Percentiles rank a stretch among this genome's conserved stretches.
phyloP scores from a whole-genome alignment of 1,284 basidiomycete genomes.

The Ustilago curta region DNA sequence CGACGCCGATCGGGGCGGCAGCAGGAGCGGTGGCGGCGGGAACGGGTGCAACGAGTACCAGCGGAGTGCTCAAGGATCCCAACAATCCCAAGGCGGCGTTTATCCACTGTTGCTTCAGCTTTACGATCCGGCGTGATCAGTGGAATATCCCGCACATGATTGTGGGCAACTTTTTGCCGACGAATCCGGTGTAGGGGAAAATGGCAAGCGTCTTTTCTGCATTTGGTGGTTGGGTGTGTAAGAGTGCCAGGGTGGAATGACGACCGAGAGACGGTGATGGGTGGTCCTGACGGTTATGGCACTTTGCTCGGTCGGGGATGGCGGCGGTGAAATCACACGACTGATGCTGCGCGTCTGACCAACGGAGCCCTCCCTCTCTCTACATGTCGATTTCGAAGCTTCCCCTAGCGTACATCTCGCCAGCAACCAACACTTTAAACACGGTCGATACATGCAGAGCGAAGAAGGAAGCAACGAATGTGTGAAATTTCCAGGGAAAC shows the following conservation, averaged over 20 bases:
- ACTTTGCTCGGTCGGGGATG: no score
- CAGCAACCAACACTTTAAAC: neutral
- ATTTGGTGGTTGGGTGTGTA: no score
- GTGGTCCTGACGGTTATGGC: no score
- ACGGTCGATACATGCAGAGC: neutral
- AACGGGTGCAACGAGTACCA: slow-evolving; percentile 30
- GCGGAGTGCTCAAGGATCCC: slow-evolving; percentile 41
- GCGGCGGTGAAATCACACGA: no score
- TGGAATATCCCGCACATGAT: slow-evolving; percentile 62
- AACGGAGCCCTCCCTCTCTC: no score
- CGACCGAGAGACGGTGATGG: no score
- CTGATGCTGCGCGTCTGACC: no score
- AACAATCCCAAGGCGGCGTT: slow-evolving; percentile 73
- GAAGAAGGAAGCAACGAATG: slow-evolving; percentile 13
- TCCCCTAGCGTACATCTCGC: neutral
- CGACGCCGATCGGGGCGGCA: slow-evolving; percentile 10
- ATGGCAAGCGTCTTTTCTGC: no score
- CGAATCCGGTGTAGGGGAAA: slow-evolving; percentile 24
- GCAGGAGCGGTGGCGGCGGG: slow-evolving; percentile 13
- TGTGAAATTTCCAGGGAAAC: slow-evolving; percentile 12
- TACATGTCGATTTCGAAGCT: no score
- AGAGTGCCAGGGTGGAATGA: no score
- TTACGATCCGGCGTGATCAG: slow-evolving; percentile 87
- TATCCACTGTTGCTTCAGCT: slow-evolving; percentile 93
- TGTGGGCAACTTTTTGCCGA: slow-evolving; percentile 47